A percentile compares a stretch with the other conserved stretches of the same genome.
These are phyloP conservation scores for Elsinoe australis DNA, from an alignment of 2,329 filamentous ascomycete genomes.

Conservation along the genomic window DNA sequence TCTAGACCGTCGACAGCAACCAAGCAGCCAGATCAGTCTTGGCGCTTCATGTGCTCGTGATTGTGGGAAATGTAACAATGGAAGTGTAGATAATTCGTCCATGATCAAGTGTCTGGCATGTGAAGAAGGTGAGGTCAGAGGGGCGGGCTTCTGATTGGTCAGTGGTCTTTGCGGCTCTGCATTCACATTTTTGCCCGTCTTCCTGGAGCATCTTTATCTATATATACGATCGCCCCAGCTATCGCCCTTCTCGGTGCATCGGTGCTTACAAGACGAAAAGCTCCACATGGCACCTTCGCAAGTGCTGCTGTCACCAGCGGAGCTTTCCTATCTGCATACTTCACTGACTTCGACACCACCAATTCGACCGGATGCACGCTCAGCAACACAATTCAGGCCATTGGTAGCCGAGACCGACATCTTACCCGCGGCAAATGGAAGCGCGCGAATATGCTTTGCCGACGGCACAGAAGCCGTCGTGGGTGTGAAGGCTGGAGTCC, in stretches of 20 bases:
- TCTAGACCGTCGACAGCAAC: too few species aligned
- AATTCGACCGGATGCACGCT: conserved; percentile 80
- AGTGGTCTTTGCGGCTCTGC: background rate
- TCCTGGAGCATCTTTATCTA: background rate
- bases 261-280: too few species aligned
- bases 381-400: conserved; percentile 79
- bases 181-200: background rate
- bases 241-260: background rate
- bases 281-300: conserved; percentile 60
- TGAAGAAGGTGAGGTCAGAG: background rate
- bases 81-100: too few species aligned
- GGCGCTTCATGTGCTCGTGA: too few species aligned
- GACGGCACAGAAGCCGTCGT: conserved; percentile 96
- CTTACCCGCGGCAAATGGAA: conserved; percentile 82
- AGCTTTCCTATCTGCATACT: conserved; percentile 89
- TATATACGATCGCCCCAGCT: background rate
- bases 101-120: too few species aligned
- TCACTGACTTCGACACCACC: conserved; percentile 75
- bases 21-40: too few species aligned
- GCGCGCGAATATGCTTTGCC: conserved; percentile 84
- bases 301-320: conserved; percentile 80
- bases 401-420: conserved; percentile 85
- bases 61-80: too few species aligned
- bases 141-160: conserved; percentile 3
- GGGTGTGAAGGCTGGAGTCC: conserved; percentile 90